Evolutionary conservation across 1,284 basidiomycete species (phyloP).

Genomic region (Neonothopanus nambi): DNA sequence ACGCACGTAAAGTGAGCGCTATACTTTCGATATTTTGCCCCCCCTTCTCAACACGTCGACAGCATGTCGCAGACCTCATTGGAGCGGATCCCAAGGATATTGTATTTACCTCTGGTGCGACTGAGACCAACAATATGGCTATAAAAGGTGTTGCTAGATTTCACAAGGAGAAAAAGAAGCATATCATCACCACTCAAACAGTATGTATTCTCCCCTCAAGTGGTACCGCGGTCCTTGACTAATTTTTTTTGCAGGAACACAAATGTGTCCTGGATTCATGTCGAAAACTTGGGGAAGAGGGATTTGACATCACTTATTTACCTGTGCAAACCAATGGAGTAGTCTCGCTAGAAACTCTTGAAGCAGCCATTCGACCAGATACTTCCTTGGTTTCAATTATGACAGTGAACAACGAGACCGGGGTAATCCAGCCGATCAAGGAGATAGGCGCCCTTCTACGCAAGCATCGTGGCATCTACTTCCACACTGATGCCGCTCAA

Average conservation of each 20-base stretch:
- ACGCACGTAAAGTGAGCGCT: slow-evolving; percentile 74
- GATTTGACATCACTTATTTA: slow-evolving; percentile 97
- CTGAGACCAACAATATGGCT: slow-evolving; percentile 97
- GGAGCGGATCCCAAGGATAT: slow-evolving; percentile 96
- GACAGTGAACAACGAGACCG: slow-evolving; percentile 99
- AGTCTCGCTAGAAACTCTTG: slow-evolving; percentile 75
- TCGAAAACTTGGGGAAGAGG: slow-evolving; percentile 92
- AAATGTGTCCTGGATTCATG: slow-evolving; percentile 99
- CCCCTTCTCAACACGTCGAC: slow-evolving; percentile 20
- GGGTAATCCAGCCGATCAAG: slow-evolving; percentile 96
- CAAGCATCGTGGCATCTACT: slow-evolving; percentile 85
- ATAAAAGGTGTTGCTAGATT: slow-evolving; percentile 98
- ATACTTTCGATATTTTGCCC: neutral
- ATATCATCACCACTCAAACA: slow-evolving; percentile 91
- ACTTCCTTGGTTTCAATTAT: slow-evolving; percentile 94
- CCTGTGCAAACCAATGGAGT: slow-evolving; percentile 90
- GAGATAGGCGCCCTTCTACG: slow-evolving; percentile 89
- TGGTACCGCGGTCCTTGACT: slow-evolving; percentile 4
- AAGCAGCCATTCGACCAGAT: slow-evolving; percentile 83
- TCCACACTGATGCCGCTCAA: slow-evolving; percentile 99
- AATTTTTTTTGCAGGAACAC: slow-evolving; percentile 74
- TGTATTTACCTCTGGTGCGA: slow-evolving; percentile 97
- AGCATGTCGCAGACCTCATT: slow-evolving; percentile 91
- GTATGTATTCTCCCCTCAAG: slow-evolving; percentile 42
- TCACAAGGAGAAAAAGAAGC: slow-evolving; percentile 86